These are phyloP conservation scores for Recurvomyces mirabilis DNA, from an alignment of 495 filamentous ascomycete species.

Conservation along the genomic window DNA sequence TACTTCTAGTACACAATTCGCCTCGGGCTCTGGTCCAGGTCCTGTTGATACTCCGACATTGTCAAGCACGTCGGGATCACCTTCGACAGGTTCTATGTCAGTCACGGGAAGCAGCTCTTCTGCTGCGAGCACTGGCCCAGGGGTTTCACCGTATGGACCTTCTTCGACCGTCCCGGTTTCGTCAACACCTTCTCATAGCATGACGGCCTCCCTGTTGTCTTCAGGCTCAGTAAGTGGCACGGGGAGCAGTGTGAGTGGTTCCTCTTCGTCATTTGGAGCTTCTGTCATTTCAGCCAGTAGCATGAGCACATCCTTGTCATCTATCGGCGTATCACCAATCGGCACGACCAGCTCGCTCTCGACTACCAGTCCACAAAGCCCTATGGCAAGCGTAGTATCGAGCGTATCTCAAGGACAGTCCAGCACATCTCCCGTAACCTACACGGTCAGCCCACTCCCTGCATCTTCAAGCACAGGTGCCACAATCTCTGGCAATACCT, in stretches of 20 bases:
- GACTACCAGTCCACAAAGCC: not conserved
- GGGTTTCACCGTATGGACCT: not conserved
- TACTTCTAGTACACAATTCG: not conserved
- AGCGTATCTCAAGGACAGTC: not conserved
- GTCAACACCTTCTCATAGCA: not conserved
- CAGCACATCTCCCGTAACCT: not conserved
- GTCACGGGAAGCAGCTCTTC: not conserved
- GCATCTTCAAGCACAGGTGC: not conserved
- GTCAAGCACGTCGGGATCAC: not conserved
- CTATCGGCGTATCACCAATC: no score
- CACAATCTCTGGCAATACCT: not conserved
- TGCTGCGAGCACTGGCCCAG: not conserved
- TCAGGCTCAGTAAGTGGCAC: not conserved
- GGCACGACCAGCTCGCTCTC: no score
- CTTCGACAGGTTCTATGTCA: not conserved
- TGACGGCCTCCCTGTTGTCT: not conserved
- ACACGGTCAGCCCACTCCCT: not conserved
- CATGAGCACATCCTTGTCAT: no score
- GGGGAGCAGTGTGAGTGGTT: not conserved
- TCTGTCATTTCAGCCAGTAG: no score
- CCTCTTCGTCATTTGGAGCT: no score
- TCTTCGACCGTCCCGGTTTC: not conserved
- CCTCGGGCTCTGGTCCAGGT: conserved; percentile 5
- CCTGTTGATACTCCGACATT: not conserved
- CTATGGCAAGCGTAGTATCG: not conserved